Evolutionary conservation across 2,329 filamentous ascomycete species (phyloP).

Genomic region (Setomelanomma holmii): DNA sequence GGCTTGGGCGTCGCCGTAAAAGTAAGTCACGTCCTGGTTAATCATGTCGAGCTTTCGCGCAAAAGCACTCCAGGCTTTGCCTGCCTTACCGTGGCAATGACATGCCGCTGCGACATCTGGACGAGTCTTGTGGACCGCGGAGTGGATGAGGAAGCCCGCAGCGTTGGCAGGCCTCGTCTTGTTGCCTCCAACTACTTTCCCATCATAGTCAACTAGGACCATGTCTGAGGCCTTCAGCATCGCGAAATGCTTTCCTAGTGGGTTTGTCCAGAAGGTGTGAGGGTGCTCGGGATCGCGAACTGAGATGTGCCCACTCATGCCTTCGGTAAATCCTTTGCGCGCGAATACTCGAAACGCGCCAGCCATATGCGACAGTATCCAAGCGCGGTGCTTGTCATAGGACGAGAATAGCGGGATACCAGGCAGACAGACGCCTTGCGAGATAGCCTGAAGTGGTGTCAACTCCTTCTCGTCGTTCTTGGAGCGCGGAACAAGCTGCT

Average conservation of each 20-base stretch:
- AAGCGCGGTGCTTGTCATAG: conserved; percentile 65
- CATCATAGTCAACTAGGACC: conserved; percentile 69
- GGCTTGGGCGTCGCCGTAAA: conserved; percentile 68
- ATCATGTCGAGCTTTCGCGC: conserved; percentile 72
- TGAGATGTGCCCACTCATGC: conserved; percentile 72
- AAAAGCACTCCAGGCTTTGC: conserved; percentile 73
- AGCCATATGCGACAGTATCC: conserved; percentile 71
- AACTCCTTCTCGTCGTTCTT: conserved; percentile 33
- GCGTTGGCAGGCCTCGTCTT: conserved; percentile 67
- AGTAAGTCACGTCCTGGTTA: conserved; percentile 70
- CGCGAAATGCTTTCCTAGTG: conserved; percentile 69
- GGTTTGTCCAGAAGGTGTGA: conserved; percentile 74
- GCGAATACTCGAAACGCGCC: conserved; percentile 72
- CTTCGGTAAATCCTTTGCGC: conserved; percentile 70
- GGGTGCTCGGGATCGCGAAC: conserved; percentile 70
- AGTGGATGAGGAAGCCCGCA: conserved; percentile 74
- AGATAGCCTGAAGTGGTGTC: conserved; percentile 52
- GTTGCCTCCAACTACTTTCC: conserved; percentile 70
- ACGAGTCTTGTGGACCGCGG: conserved; percentile 70
- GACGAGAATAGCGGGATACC: conserved; percentile 65
- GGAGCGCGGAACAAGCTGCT: conserved; percentile 26
- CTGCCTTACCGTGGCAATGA: conserved; percentile 71
- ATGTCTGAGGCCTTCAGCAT: conserved; percentile 70
- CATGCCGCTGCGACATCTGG: conserved; percentile 71
- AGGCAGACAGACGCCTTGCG: conserved; percentile 55